Evolutionary conservation across 305 asterid species (phyloP).

Genomic region (Coffea humblotiana): DNA sequence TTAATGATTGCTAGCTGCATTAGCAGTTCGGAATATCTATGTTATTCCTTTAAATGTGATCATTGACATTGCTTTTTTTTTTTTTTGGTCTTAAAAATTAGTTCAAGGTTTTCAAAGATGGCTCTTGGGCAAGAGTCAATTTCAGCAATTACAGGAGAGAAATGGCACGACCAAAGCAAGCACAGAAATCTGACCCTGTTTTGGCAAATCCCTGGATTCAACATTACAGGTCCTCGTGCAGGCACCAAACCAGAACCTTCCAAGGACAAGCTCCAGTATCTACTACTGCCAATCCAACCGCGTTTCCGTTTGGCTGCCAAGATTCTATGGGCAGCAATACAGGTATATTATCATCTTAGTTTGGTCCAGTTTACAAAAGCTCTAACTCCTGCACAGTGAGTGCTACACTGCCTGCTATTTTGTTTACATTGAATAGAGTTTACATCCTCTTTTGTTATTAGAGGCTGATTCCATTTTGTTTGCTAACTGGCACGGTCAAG

Average conservation of each 20-base stretch:
- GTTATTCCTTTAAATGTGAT: not conserved
- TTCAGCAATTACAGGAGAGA: constrained; percentile 43
- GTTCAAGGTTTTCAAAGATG: constrained; percentile 66
- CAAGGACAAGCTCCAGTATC: constrained; percentile 20
- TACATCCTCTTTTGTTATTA: not conserved
- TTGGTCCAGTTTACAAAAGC: not conserved
- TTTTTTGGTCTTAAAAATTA: constrained; percentile 17
- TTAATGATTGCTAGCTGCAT: not conserved
- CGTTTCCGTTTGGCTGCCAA: constrained; percentile 24
- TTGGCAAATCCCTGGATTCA: constrained; percentile 53
- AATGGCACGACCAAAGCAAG: constrained; percentile 24
- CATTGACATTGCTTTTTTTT: not conserved
- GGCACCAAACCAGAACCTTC: constrained; percentile 28
- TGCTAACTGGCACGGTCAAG: not conserved
- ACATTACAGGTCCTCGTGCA: constrained; percentile 39
- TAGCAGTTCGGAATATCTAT: not conserved
- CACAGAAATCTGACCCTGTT: constrained; percentile 34
- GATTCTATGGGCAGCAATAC: constrained; percentile 35
- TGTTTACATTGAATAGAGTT: not conserved
- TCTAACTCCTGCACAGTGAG: not conserved
- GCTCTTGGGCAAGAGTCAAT: constrained; percentile 54
- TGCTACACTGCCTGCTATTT: not conserved
- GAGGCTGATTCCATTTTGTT: not conserved
- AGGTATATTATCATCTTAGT: constrained; percentile 31
- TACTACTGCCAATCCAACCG: constrained; percentile 11